Conservation (phyloP, 1,139 yeast genomes). For the Debaryomyces sp. region DNA sequence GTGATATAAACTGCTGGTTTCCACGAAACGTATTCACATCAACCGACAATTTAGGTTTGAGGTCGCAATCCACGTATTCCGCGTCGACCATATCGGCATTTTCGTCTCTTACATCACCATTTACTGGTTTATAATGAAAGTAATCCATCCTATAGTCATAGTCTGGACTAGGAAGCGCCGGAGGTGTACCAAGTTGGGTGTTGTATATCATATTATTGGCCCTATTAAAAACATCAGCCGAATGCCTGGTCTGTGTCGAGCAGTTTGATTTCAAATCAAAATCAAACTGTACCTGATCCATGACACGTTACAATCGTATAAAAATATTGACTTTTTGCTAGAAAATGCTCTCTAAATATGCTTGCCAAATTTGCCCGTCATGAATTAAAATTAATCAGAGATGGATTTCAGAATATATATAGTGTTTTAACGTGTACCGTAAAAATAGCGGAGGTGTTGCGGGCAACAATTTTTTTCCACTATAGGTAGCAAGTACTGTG, state of each 20-base stretch:
- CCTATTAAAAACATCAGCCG: background rate
- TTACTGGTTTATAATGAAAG: conserved; percentile 1
- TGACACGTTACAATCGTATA: background rate
- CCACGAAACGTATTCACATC: conserved; percentile 1
- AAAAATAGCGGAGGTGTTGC: conserved; percentile 1
- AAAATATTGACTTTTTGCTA: background rate
- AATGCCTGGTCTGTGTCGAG: background rate
- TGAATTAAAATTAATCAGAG: background rate
- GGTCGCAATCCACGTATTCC: background rate
- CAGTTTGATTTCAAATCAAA: background rate
- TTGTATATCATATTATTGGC: background rate
- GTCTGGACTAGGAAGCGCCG: conserved; percentile 1
- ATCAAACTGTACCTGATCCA: conserved; percentile 1
- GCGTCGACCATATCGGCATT: background rate
- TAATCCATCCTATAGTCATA: conserved; percentile 4
- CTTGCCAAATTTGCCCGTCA: background rate
- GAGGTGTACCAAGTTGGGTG: conserved; percentile 6
- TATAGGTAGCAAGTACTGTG: conserved; percentile 2
- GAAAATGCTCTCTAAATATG: background rate
- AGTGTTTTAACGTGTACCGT: background rate
- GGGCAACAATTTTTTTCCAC: background rate
- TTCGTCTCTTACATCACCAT: background rate
- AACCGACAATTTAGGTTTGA: conserved; percentile 2
- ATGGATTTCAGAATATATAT: background rate
- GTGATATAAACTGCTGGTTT: conserved; percentile 6